These are phyloP conservation scores for Boletellus ananas DNA, from an alignment of 768 basidiomycete species.

Conservation along the genomic window DNA sequence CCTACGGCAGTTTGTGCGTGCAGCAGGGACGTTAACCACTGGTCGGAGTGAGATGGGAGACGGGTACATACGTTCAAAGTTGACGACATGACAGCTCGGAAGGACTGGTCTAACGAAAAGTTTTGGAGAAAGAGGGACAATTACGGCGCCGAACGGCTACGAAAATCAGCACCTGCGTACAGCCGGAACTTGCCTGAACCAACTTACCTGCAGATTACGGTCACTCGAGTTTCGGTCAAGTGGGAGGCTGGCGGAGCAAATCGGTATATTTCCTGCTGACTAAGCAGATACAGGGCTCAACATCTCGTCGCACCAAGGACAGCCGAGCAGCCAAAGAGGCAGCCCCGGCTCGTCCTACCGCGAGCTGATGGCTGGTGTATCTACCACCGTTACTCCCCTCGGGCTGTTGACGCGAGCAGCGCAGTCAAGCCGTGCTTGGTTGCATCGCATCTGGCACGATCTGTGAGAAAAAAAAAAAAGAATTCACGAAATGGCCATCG, in stretches of 20 bases:
- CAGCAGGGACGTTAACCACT: slow-evolving; percentile 1
- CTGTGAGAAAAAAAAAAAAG: slow-evolving; percentile 19
- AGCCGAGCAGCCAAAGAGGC: too few relatives aligned
- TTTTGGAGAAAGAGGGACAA: slow-evolving; percentile 10
- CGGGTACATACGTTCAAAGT: slow-evolving; percentile 67
- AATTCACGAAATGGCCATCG: not conserved
- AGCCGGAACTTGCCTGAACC: not conserved
- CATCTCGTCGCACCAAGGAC: too few relatives aligned
- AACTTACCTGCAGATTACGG: slow-evolving; percentile 11
- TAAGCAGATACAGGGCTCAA: slow-evolving; percentile 13
- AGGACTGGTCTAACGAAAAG: slow-evolving; percentile 10
- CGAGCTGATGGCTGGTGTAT: not conserved
- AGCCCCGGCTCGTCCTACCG: too few relatives aligned
- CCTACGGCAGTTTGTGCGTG: slow-evolving; percentile 44
- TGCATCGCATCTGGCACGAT: not conserved
- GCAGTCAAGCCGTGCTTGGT: not conserved
- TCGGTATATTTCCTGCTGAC: slow-evolving; percentile 29
- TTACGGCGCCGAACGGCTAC: slow-evolving; percentile 15
- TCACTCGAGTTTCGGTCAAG: slow-evolving; percentile 14
- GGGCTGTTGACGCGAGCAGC: not conserved
- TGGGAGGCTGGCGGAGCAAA: slow-evolving; percentile 23
- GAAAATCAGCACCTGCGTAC: slow-evolving; percentile 1
- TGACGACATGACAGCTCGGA: slow-evolving; percentile 52
- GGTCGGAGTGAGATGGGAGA: not conserved
- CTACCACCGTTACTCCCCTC: not conserved